These are phyloP conservation scores for Aphanocladium album DNA, from an alignment of 2,329 filamentous ascomycete species.

Conservation along the genomic window DNA sequence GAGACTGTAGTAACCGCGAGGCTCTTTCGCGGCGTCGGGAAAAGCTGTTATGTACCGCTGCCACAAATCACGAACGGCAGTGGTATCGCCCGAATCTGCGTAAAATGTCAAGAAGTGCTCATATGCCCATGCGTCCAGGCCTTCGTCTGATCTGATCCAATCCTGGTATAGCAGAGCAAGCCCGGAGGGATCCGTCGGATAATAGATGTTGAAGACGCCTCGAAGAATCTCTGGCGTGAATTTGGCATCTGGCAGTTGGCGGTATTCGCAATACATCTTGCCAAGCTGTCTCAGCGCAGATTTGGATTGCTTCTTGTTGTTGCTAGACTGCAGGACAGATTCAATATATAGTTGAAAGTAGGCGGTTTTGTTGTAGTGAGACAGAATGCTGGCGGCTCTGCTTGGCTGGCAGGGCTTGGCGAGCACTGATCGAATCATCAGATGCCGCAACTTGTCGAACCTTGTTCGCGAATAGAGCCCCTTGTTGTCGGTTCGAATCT, in stretches of 20 bases:
- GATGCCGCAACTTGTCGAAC: constrained; percentile 24
- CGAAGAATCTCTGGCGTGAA: constrained; percentile 37
- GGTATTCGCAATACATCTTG: constrained; percentile 43
- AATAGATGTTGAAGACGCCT: constrained; percentile 40
- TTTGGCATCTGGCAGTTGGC: constrained; percentile 33
- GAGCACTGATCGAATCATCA: constrained; percentile 26
- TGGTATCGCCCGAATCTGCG: constrained; percentile 42
- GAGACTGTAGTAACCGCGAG: constrained; percentile 49
- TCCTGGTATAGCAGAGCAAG: constrained; percentile 45
- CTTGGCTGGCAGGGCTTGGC: constrained; percentile 29
- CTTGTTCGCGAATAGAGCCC: constrained; percentile 19
- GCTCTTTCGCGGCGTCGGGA: constrained; percentile 27
- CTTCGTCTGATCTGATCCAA: constrained; percentile 38
- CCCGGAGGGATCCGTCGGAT: constrained; percentile 32
- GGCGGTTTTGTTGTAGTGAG: constrained; percentile 30
- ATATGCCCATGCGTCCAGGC: constrained; percentile 40
- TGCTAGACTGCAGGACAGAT: constrained; percentile 26
- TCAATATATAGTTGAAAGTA: constrained; percentile 43
- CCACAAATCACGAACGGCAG: constrained; percentile 41
- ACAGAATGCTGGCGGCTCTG: constrained; percentile 35
- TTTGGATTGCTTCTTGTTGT: constrained; percentile 23
- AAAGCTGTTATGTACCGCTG: constrained; percentile 35
- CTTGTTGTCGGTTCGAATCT: constrained; percentile 21
- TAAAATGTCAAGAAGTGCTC: constrained; percentile 46
- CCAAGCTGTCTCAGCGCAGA: constrained; percentile 29